phyloP scores from a whole-genome alignment of 257 asterid species.

The Cruciata laevipes region DNA sequence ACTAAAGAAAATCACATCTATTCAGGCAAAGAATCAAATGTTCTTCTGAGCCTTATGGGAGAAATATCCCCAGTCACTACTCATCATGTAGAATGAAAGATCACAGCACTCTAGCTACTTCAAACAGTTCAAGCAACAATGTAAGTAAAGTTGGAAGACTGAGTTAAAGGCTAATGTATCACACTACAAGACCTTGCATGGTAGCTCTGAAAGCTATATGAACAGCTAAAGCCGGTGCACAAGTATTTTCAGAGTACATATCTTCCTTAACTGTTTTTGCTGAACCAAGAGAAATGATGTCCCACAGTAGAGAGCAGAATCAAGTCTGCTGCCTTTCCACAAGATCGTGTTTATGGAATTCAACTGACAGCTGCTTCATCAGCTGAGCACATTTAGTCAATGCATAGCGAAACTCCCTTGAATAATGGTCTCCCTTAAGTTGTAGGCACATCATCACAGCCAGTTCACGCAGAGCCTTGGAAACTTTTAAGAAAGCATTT shows the following conservation, averaged over 20 bases:
- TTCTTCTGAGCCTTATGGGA: background rate
- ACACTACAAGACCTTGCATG: background rate
- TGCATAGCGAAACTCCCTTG: background rate
- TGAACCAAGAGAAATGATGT: background rate
- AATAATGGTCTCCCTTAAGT: background rate
- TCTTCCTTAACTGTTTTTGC: background rate
- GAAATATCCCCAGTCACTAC: background rate
- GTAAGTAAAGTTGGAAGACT: background rate
- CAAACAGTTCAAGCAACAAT: background rate
- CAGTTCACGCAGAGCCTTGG: background rate
- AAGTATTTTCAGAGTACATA: background rate
- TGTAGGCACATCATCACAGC: background rate
- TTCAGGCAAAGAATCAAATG: background rate
- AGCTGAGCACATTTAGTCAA: background rate
- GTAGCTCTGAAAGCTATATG: background rate
- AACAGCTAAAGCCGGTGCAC: background rate
- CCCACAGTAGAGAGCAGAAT: background rate
- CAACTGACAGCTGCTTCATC: background rate
- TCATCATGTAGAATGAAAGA: background rate
- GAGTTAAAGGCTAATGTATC: background rate
- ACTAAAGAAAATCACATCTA: background rate
- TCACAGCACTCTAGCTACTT: background rate
- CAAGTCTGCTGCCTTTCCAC: background rate
- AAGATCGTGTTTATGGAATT: too few species aligned
- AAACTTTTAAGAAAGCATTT: background rate